Base-by-base conservation (phyloP, 805 yeast species). In the Yarrowia sp. region DNA sequence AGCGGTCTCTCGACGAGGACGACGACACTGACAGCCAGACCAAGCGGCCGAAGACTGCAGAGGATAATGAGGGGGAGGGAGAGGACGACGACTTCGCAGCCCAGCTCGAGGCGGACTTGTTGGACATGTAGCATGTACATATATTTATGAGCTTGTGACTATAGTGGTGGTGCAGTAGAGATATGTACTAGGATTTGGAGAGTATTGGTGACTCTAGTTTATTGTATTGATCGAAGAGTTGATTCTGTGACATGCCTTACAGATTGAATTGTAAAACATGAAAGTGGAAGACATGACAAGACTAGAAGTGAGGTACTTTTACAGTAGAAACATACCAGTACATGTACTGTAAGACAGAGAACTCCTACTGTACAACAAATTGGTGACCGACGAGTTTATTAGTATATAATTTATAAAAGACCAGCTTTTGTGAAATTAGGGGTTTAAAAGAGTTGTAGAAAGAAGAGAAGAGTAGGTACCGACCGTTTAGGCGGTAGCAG, bases 41-140 rank as follows among this genome's bases (percentile, higher is more conserved):
- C 31, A 66, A 64, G 22, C 60, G 66, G 12, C 65, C 55, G 33
- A 64, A 60, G 29, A 42, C 62, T 19, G 35, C 16, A 7, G 62
- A 62, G 8, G 53, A 27, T 12, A 62, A 53, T 14, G 64, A 58
- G n/a, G 62, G 24, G n/a, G 61, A 35, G 12, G 61, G 19, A 4
- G 42, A 29, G 8, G 64, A 62, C n/a, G 68, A 67, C 32, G 66
- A 60, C 46, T 66, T 67, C 39, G 73, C 68, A 27, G 73, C 58
- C 41, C 58, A 51, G 42, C 42, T 51, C 16, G 58, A 51, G 36
- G 58, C 58, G 5, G 58, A 51, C 24, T 35, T 51, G 42, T 51
- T 51, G 42, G 58, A 35, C 58, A 51, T 51, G 58, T 51, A 51
- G 42, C 38, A 51, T 51, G 42, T 51, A 51, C 33, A 47, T 51